phyloP scores from a whole-genome alignment of 2,329 filamentous ascomycete species.

The Diaporthe nobilis region DNA sequence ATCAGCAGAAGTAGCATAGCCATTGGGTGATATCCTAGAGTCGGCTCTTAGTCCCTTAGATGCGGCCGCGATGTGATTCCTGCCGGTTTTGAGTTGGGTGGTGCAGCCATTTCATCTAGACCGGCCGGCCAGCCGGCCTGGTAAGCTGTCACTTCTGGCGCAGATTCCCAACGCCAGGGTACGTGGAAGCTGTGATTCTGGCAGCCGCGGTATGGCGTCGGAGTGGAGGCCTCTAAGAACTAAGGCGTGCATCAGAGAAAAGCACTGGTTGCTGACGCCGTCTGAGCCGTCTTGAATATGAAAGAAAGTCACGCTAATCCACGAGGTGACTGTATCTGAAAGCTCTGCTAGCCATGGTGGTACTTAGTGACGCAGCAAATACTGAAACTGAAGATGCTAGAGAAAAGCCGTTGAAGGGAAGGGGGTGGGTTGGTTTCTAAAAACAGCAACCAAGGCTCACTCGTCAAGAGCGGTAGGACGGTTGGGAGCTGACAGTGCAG shows the following conservation, averaged over 20 bases:
- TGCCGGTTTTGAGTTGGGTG: conserved; percentile 16
- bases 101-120: background rate
- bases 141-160: background rate
- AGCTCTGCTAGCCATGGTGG: background rate
- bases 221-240: background rate
- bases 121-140: background rate
- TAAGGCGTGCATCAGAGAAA: background rate
- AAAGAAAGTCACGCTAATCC: background rate
- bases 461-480: background rate
- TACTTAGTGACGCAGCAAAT: background rate
- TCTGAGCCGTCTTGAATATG: background rate
- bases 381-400: conserved; percentile 3
- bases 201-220: background rate
- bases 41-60: background rate
- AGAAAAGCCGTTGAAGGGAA: conserved; percentile 24
- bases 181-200: background rate
- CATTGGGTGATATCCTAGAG: conserved; percentile 2
- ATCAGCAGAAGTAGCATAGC: background rate
- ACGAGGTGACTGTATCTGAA: background rate
- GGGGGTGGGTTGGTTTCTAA: conserved; percentile 19
- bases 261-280: background rate
- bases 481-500: conserved; percentile 12
- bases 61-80: conserved; percentile 16
- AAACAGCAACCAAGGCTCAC: conserved; percentile 5
- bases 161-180: background rate